Percentiles rank a stretch among this genome's conserved stretches.
Evolutionary conservation across 1,284 basidiomycete genomes (phyloP).

Genomic region (Ustilago shanxiensis): DNA sequence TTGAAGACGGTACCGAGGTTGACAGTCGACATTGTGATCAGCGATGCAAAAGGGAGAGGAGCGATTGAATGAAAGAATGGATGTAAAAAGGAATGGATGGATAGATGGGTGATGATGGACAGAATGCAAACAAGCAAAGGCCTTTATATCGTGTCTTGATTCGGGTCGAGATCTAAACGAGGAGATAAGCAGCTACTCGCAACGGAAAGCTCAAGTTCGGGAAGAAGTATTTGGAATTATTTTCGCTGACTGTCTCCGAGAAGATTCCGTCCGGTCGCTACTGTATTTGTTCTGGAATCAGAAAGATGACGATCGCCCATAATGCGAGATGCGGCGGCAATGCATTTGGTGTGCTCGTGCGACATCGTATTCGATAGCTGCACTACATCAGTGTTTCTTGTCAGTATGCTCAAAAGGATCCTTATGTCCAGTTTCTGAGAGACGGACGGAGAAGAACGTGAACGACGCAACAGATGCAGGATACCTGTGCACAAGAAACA

Average conservation of each 20-base stretch:
- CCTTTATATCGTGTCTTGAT: conserved; percentile 1
- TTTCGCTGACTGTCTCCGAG: not conserved
- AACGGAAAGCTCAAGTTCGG: not conserved
- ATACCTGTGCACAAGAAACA: no score
- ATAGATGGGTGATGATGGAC: no score
- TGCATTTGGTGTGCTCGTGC: conserved; percentile 9
- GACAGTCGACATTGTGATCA: conserved; percentile 28
- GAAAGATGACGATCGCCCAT: not conserved
- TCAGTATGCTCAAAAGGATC: not conserved
- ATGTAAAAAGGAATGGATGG: not conserved
- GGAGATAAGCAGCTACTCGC: not conserved
- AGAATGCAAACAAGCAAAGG: no score
- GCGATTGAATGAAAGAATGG: not conserved
- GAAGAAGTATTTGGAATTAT: no score
- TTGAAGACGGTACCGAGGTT: conserved; percentile 64
- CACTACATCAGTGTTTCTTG: not conserved
- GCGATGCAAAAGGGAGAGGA: not conserved
- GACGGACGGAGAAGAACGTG: not conserved
- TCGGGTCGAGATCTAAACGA: not conserved
- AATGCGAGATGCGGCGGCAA: conserved; percentile 13
- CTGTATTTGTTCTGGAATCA: not conserved
- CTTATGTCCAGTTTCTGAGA: not conserved
- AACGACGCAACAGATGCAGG: not conserved
- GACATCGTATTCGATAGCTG: not conserved
- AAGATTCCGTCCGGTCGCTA: not conserved